Percentiles rank a stretch among this genome's conserved stretches.
Conservation (phyloP, 2,329 filamentous ascomycete genomes). For the Colletotrichum agaves region DNA sequence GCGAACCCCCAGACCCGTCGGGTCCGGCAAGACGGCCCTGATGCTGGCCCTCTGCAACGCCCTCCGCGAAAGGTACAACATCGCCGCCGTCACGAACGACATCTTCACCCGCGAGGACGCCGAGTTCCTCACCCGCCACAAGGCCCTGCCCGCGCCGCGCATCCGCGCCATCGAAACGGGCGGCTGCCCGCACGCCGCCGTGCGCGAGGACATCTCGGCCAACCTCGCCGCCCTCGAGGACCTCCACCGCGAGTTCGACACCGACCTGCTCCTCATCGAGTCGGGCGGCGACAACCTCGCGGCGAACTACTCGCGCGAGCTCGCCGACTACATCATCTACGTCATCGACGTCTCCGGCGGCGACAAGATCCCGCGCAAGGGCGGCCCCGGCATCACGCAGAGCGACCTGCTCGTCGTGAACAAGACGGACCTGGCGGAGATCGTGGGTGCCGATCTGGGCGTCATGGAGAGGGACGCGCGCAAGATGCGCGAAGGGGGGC, state of each 20-base stretch:
- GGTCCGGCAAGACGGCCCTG: slow-evolving; percentile 95
- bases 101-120: slow-evolving; percentile 99
- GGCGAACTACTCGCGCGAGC: slow-evolving; percentile 93
- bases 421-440: slow-evolving; percentile 94
- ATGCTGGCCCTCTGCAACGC: slow-evolving; percentile 93
- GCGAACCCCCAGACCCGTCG: slow-evolving; percentile 81
- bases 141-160: slow-evolving; percentile 81
- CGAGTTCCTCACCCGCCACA: slow-evolving; percentile 92
- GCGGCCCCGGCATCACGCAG: slow-evolving; percentile 96
- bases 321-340: slow-evolving; percentile 98
- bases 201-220: slow-evolving; percentile 94
- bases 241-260: slow-evolving; percentile 80
- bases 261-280: slow-evolving; percentile 93
- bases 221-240: slow-evolving; percentile 94
- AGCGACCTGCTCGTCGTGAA: slow-evolving; percentile 94
- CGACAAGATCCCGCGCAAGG: slow-evolving; percentile 96
- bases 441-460: slow-evolving; percentile 86
- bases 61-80: slow-evolving; percentile 82
- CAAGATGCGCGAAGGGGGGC: slow-evolving; percentile 95
- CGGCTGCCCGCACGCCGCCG: slow-evolving; percentile 95
- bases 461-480: slow-evolving; percentile 96
- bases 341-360: slow-evolving; percentile 97
- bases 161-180: slow-evolving; percentile 98
- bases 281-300: slow-evolving; percentile 96
- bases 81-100: slow-evolving; percentile 97